Evolutionary conservation across 805 yeast genomes (phyloP), one percentile per base, ranked within the genome.

Genomic region (Scheffersomyces amazonensis): DNA sequence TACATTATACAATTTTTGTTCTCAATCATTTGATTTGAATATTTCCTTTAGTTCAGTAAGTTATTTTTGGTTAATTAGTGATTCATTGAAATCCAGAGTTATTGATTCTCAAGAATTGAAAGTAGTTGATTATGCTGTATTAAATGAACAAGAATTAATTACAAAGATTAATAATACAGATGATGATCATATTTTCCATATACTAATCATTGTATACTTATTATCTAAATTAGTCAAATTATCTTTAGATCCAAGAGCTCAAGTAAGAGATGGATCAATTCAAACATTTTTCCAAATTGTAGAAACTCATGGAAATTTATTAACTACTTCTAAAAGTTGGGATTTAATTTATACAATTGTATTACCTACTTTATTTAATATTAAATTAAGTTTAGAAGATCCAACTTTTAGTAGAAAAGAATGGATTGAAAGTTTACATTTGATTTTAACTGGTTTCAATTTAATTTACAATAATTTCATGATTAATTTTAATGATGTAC

Each of bases 21-120:
- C 72, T 2, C 98, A 93, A 52, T 63, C 59, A 1, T 69, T 67
- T 44, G 96, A 91, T 47, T 59, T 91, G 47, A 91, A 91, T 56
- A 86, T 88, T 16, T 87, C 97, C 0, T 89, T 91, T 55, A 87
- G 95, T 34, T 82, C 96, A 0, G 85, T 89, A 7, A 87, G 96
- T 48, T 85, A 89, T 48, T 90, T 89, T 53, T 91, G 98, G 98
- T 59, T 85, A 12, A 78, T 93, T 3, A 86, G 96, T 49, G 98
- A 93, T 51, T 80, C 81, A 41, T 60, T 69, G 24, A 62, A 60
- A 34, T 46, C 54, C 10, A 50, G 55, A 36, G 48, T 49, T 16
- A 16, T 18, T 3, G 22, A 35, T n/a, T 29, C 28, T 20, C 18
- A 34, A 3, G 31, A 28, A 9, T 15, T 16, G 7, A 27, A 34